Evolutionary conservation across 2,329 filamentous ascomycete genomes (phyloP).

Genomic region (Claviceps fusiformis): DNA sequence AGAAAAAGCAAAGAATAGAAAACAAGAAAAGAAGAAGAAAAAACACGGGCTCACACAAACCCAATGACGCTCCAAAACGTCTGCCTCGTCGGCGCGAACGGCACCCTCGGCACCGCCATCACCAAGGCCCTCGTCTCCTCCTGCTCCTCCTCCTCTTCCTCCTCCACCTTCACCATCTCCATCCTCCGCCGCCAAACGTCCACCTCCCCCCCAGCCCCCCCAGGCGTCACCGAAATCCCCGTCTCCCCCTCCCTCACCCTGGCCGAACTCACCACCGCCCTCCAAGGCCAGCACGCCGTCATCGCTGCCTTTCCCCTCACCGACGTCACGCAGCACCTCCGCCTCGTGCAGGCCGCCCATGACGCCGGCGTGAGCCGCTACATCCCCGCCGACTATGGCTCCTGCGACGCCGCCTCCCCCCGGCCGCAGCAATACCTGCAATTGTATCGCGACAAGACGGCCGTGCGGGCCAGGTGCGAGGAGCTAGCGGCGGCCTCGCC

Average conservation of each 20-base stretch:
- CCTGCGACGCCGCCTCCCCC: constrained; percentile 22
- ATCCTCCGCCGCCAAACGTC: constrained; percentile 37
- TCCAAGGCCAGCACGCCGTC: constrained; percentile 44
- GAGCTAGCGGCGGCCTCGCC: constrained; percentile 19
- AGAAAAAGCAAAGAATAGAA: not conserved
- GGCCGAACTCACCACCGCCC: constrained; percentile 28
- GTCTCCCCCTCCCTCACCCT: constrained; percentile 17
- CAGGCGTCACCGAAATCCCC: constrained; percentile 10
- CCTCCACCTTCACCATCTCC: constrained; percentile 32
- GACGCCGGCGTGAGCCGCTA: constrained; percentile 47
- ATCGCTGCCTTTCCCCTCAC: constrained; percentile 25
- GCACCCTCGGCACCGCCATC: constrained; percentile 26
- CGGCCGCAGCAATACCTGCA: constrained; percentile 19
- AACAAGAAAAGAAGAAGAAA: not conserved
- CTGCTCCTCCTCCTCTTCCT: constrained; percentile 32
- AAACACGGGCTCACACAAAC: not conserved
- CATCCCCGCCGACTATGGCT: constrained; percentile 45
- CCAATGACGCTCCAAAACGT: constrained; percentile 15
- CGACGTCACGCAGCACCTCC: constrained; percentile 29
- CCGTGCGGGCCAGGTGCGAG: constrained; percentile 18
- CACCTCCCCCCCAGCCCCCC: constrained; percentile 11
- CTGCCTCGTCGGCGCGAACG: constrained; percentile 22
- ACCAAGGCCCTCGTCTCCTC: constrained; percentile 22
- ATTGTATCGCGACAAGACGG: constrained; percentile 22
- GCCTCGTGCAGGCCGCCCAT: constrained; percentile 44